These are phyloP conservation scores for Parafenestella ontariensis DNA, from an alignment of 2,329 filamentous ascomycete genomes.

Conservation along the genomic window DNA sequence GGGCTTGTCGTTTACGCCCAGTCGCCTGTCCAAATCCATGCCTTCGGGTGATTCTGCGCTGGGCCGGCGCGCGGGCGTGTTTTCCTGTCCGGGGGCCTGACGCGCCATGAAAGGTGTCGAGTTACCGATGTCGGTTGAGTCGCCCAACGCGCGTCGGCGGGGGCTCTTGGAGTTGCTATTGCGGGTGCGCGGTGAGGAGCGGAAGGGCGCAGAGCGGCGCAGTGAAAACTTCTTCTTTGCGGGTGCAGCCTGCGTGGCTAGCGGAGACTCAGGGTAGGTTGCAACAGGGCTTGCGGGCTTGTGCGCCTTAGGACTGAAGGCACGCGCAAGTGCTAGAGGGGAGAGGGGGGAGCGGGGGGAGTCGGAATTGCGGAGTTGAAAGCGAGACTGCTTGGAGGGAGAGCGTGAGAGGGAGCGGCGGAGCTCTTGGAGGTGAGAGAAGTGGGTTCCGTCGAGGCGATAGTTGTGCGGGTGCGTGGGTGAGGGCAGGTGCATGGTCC, in stretches of 20 bases:
- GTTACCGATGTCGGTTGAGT: constrained; percentile 76
- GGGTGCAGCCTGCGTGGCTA: constrained; percentile 61
- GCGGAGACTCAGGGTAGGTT: constrained; percentile 65
- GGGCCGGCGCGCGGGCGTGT: constrained; percentile 43
- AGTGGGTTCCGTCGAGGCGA: constrained; percentile 74
- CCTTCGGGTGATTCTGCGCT: constrained; percentile 33
- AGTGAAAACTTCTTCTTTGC: constrained; percentile 64
- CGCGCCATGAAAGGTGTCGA: constrained; percentile 62
- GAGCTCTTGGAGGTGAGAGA: constrained; percentile 80
- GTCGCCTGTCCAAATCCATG: constrained; percentile 52
- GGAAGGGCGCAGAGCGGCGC: constrained; percentile 58
- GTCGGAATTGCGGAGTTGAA: constrained; percentile 66
- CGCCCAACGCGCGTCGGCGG: constrained; percentile 71
- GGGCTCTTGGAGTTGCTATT: constrained; percentile 76
- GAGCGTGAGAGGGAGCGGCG: constrained; percentile 89
- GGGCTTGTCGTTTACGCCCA: constrained; percentile 52
- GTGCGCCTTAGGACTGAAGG: constrained; percentile 51
- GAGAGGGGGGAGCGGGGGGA: constrained; percentile 51
- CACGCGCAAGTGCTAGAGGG: constrained; percentile 53
- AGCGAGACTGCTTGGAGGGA: constrained; percentile 80
- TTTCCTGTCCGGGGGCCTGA: constrained; percentile 57
- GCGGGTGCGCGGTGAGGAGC: constrained; percentile 68
- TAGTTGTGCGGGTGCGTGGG: constrained; percentile 74
- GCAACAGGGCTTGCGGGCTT: constrained; percentile 59
- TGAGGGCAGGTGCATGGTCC: constrained; percentile 84